Evolutionary conservation across 768 basidiomycete species (phyloP).

Genomic region (Lyophyllum decastes): DNA sequence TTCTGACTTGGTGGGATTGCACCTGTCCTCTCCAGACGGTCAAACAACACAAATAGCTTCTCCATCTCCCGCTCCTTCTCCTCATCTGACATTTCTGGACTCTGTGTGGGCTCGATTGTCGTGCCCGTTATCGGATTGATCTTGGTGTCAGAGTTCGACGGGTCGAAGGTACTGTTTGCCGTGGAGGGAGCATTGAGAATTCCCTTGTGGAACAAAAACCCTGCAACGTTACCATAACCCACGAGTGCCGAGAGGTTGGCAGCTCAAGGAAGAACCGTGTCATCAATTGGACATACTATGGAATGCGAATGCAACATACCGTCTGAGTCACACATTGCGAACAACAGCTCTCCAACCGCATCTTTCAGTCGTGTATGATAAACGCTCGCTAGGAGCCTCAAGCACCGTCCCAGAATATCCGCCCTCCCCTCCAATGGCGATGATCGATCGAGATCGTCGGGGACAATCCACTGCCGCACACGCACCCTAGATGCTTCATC

Average conservation of each 20-base stretch:
- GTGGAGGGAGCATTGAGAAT: slow-evolving; percentile 60
- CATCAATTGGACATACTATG: background rate
- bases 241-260: slow-evolving; percentile 71
- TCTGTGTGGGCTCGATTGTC: slow-evolving; percentile 40
- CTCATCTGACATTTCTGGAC: slow-evolving; percentile 81
- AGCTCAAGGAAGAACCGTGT: slow-evolving; percentile 38
- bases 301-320: slow-evolving; percentile 28
- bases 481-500: slow-evolving; percentile 58
- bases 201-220: slow-evolving; percentile 91
- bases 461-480: slow-evolving; percentile 71
- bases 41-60: slow-evolving; percentile 88
- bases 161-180: slow-evolving; percentile 26
- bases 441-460: slow-evolving; percentile 79
- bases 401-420: slow-evolving; percentile 75
- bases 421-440: slow-evolving; percentile 70
- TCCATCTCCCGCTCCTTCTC: slow-evolving; percentile 96
- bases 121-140: slow-evolving; percentile 92
- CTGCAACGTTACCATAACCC: slow-evolving; percentile 95
- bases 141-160: slow-evolving; percentile 37
- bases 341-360: slow-evolving; percentile 86
- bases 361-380: slow-evolving; percentile 75
- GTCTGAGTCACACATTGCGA: slow-evolving; percentile 78
- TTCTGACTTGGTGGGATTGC: slow-evolving; percentile 65
- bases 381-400: slow-evolving; percentile 75
- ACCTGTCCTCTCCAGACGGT: slow-evolving; percentile 80